These are phyloP conservation scores for Leptographium flavum DNA, from an alignment of 2,329 filamentous ascomycete genomes.

Conservation along the genomic window DNA sequence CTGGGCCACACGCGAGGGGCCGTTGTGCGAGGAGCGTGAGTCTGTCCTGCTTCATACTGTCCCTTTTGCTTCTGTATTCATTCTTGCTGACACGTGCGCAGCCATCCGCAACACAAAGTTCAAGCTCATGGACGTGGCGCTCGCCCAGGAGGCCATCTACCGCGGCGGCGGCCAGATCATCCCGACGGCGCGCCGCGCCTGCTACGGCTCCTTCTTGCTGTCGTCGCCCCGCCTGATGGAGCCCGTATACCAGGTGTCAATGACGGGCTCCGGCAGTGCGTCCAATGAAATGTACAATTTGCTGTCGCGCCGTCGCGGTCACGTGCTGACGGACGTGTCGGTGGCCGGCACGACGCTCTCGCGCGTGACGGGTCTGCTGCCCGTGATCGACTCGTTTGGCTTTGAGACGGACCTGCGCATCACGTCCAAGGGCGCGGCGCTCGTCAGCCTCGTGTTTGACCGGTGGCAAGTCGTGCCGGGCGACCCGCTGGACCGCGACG, in stretches of 20 bases:
- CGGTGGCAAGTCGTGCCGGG: conserved; percentile 92
- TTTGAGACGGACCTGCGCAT: conserved; percentile 97
- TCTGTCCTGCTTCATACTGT: no score
- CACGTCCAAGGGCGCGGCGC: conserved; percentile 85
- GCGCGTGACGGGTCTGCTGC: conserved; percentile 77
- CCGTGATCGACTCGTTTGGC: conserved; percentile 93
- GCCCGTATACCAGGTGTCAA: conserved; percentile 81
- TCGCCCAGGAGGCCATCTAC: conserved; percentile 85
- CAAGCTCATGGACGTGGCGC: conserved; percentile 78
- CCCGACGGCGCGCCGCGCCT: conserved; percentile 79
- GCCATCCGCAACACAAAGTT: conserved; percentile 97
- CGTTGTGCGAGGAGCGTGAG: conserved; percentile 92
- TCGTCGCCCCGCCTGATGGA: conserved; percentile 94
- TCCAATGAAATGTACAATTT: conserved; percentile 86
- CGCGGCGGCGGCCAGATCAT: conserved; percentile 95
- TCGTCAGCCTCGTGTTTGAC: conserved; percentile 85
- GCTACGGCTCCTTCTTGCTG: conserved; percentile 95
- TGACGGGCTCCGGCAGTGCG: conserved; percentile 82
- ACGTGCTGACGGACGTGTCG: conserved; percentile 86
- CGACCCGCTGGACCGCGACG: conserved; percentile 80
- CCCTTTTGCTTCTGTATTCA: no score
- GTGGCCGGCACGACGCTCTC: conserved; percentile 92
- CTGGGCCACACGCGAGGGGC: conserved; percentile 91
- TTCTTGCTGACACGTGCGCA: no score
- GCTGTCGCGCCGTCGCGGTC: conserved; percentile 72